Conservation (phyloP, 176 grass and related monocot genomes). For the Cenchrus purpureus region DNA sequence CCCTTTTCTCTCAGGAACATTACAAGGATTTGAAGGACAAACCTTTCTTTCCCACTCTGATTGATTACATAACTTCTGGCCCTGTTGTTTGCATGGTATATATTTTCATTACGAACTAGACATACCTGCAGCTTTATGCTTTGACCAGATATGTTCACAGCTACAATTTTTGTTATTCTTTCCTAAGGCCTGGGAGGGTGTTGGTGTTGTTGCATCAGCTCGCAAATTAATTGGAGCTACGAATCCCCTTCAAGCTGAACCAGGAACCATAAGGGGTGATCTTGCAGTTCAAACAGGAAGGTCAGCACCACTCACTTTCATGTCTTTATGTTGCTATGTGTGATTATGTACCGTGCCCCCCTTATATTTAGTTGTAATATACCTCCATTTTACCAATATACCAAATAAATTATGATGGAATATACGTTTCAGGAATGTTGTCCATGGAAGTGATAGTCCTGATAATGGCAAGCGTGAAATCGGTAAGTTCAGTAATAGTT, state of each 20-base stretch:
- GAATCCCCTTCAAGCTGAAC: conserved; percentile 95
- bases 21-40: conserved; percentile 92
- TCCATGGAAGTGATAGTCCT: conserved; percentile 96
- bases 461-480: conserved; percentile 91
- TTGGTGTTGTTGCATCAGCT: conserved; percentile 87
- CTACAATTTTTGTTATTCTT: neutral
- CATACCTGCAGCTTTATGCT: conserved; percentile 8
- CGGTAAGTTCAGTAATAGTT: conserved; percentile 53
- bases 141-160: conserved; percentile 11
- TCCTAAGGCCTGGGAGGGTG: conserved; percentile 89
- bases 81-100: conserved; percentile 98
- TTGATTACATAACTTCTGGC: conserved; percentile 89
- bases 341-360: neutral
- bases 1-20: conserved; percentile 72
- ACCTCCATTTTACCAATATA: neutral
- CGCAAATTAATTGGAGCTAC: conserved; percentile 95
- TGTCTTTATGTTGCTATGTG: conserved; percentile 22
- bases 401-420: conserved; percentile 30
- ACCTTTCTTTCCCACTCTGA: conserved; percentile 83
- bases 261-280: conserved; percentile 91
- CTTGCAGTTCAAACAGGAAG: conserved; percentile 98
- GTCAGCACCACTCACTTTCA: conserved; percentile 37
- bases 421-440: conserved; percentile 76
- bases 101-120: conserved; percentile 20
- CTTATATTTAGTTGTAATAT: conserved; percentile 8